phyloP scores from a whole-genome alignment of 495 filamentous ascomycete genomes.

The Astrocystis sublimbata region DNA sequence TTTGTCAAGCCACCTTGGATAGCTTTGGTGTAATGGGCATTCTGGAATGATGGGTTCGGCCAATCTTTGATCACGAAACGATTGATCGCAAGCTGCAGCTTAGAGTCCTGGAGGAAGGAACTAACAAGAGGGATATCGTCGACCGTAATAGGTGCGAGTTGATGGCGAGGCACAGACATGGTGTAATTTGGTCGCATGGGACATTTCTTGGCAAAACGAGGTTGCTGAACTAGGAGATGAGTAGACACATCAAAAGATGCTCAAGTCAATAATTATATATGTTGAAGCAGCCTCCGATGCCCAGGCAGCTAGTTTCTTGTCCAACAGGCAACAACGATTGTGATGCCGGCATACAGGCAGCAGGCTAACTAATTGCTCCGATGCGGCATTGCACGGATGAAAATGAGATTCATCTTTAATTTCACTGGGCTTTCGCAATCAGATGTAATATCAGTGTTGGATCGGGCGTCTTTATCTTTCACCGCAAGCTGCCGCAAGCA shows the following conservation, averaged over 20 bases:
- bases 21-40: conserved; percentile 19
- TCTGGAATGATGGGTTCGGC: conserved; percentile 30
- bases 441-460: too few relatives aligned
- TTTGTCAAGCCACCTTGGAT: conserved; percentile 14
- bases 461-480: too few relatives aligned
- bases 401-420: too few relatives aligned
- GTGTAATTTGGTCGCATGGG: neutral
- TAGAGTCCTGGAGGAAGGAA: conserved; percentile 30
- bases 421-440: too few relatives aligned
- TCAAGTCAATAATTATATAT: neutral
- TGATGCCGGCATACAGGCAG: too few relatives aligned
- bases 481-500: too few relatives aligned
- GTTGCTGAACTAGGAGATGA: neutral
- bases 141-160: conserved; percentile 17
- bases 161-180: conserved; percentile 18
- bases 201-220: neutral
- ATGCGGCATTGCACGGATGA: too few relatives aligned
- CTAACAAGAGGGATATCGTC: conserved; percentile 25
- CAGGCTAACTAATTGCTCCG: too few relatives aligned
- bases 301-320: neutral
- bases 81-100: conserved; percentile 36
- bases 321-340: neutral
- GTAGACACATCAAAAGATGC: neutral
- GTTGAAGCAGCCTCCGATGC: neutral
- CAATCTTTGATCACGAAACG: conserved; percentile 34